Base-by-base conservation (phyloP, 139 green algal species). In the Auxenochlorella pyrenoidosa region DNA sequence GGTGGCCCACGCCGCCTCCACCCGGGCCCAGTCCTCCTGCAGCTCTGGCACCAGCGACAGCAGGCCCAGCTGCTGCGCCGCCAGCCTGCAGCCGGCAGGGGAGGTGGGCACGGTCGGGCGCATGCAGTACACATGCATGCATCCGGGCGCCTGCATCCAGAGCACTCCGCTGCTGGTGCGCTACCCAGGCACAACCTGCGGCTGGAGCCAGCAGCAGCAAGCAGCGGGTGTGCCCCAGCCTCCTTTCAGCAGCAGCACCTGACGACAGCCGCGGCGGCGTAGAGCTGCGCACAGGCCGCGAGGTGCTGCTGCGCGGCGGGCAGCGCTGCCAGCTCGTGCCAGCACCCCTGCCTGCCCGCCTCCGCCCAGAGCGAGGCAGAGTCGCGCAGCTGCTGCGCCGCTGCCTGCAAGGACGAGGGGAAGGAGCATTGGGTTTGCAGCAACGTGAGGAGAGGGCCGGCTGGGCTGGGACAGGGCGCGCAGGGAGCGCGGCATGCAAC, bases 51-150 rank as follows among this genome's bases (percentile, higher is more conserved):
- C 63, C 40, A 85, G 32, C 2, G 40, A 44, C 1, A 85, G 40
- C 63, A 85, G 40, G 41, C 80, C 80, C 28, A 85, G 80, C 63
- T 85, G 80, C 60, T 85, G 80, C 63, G 80, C 80, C 15, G 80
- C 80, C 32, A 85, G 40, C 63, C 80, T 85, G 80, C 63, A 77
- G 30, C 18, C 21, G 2, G 15, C 1, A n/a, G n/a, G 13, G 70
- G 54, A 63, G 18, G 54, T 24, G 2, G 47, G 47, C 8, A 78
- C 1, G 40, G 19, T 34, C 30, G 4, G 38, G 36, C 16, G n/a
- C 70, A 76, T 76, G 47, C 47, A n/a, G n/a, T n/a, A n/a, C n/a
- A n/a, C n/a, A n/a, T n/a, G n/a, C n/a, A n/a, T n/a, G n/a, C n/a
- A n/a, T n/a, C n/a, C n/a, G n/a, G n/a, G n/a, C n/a, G n/a, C n/a